These are phyloP conservation scores for Suillus luteus DNA, from an alignment of 768 basidiomycete species.

Conservation along the genomic window DNA sequence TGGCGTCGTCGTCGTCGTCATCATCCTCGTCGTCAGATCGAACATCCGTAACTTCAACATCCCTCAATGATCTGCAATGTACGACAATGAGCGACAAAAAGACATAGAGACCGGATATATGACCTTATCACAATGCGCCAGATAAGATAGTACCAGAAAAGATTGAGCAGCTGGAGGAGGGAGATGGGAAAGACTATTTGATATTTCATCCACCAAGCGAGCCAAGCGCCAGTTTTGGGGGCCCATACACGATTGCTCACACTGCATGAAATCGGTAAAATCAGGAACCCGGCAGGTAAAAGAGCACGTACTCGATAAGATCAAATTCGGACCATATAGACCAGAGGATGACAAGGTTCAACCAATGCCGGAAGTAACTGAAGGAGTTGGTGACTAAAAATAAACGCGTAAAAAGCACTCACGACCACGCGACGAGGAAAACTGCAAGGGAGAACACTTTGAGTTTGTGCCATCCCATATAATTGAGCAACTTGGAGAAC, in stretches of 20 bases:
- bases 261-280: slow-evolving; percentile 36
- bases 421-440: slow-evolving; percentile 84
- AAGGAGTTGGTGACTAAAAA: not conserved
- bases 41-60: slow-evolving; percentile 57
- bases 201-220: slow-evolving; percentile 77
- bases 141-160: slow-evolving; percentile 94
- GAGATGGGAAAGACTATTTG: slow-evolving; percentile 78
- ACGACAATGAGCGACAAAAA: slow-evolving; percentile 15
- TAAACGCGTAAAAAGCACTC: slow-evolving; percentile 33
- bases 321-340: slow-evolving; percentile 84
- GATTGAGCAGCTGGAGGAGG: slow-evolving; percentile 78
- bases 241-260: slow-evolving; percentile 57
- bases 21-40: slow-evolving; percentile 78
- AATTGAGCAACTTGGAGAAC: slow-evolving; percentile 88
- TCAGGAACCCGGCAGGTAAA: not conserved
- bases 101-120: slow-evolving; percentile 25
- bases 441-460: slow-evolving; percentile 63
- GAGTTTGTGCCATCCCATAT: slow-evolving; percentile 66
- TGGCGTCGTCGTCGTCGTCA: slow-evolving; percentile 28
- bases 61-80: slow-evolving; percentile 52
- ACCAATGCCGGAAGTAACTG: slow-evolving; percentile 93
- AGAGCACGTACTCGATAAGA: slow-evolving; percentile 65
- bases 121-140: slow-evolving; percentile 74
- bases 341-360: slow-evolving; percentile 84
- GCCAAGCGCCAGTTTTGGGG: slow-evolving; percentile 64